Conservation (phyloP, 768 basidiomycete genomes). For the Pisolithus tinctorius region DNA sequence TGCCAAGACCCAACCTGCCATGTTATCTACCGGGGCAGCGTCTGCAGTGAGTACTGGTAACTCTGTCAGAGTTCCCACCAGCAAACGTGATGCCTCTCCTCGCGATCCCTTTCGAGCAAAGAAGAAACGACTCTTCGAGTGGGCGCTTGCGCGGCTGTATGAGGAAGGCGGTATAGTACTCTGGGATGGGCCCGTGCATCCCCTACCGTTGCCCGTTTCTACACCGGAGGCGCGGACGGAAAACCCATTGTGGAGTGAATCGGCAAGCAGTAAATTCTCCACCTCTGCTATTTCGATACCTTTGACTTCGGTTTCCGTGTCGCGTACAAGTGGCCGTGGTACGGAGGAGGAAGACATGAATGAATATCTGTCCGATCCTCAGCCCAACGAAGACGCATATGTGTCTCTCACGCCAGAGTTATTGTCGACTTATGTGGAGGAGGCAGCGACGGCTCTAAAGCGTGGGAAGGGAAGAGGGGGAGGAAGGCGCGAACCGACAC, state of each 20-base stretch:
- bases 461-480: constrained; percentile 4
- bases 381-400: constrained; percentile 52
- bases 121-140: constrained; percentile 63
- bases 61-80: neutral
- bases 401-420: constrained; percentile 49
- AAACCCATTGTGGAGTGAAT: constrained; percentile 45
- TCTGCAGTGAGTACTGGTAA: neutral
- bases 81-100: neutral
- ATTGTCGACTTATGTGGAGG: constrained; percentile 42
- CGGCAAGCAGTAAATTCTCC: constrained; percentile 20
- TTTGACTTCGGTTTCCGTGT: constrained; percentile 19
- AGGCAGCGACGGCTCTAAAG: constrained; percentile 30
- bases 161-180: constrained; percentile 70
- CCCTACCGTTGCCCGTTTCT: constrained; percentile 17
- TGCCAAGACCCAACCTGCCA: neutral
- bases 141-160: constrained; percentile 56
- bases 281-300: constrained; percentile 24
- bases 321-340: constrained; percentile 19
- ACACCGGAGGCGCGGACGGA: constrained; percentile 11
- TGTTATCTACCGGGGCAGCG: neutral
- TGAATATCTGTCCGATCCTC: constrained; percentile 55
- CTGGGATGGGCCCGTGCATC: constrained; percentile 58
- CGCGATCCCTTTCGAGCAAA: constrained; percentile 31
- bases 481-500: constrained; percentile 27
- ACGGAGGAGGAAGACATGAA: constrained; percentile 31